phyloP scores from a whole-genome alignment of 805 yeast species.

The Candida ascalaphidarum region DNA sequence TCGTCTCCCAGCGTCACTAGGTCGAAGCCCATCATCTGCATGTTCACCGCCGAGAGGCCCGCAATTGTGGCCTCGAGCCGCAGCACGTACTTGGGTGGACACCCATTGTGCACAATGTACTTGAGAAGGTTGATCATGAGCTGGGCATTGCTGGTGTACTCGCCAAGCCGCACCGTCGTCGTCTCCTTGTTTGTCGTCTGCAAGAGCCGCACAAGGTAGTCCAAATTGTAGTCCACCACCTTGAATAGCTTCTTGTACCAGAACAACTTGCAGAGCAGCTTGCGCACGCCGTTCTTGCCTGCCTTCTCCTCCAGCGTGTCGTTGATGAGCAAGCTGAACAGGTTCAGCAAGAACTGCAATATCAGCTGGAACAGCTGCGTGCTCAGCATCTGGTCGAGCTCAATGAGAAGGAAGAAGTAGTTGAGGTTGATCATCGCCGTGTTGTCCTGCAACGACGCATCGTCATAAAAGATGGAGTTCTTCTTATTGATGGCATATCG shows the following conservation, averaged over 20 bases:
- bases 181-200: constrained; percentile 6
- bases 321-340: constrained; percentile 23
- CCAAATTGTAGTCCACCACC: constrained; percentile 21
- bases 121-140: constrained; percentile 16
- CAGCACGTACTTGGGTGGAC: no score
- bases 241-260: constrained; percentile 30
- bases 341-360: constrained; percentile 31
- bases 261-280: constrained; percentile 14
- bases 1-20: background rate
- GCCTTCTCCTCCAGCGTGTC: constrained; percentile 4
- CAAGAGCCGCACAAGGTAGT: constrained; percentile 10
- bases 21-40: background rate
- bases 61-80: background rate
- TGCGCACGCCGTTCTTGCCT: constrained; percentile 7
- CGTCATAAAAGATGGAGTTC: constrained; percentile 14
- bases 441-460: constrained; percentile 22
- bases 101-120: background rate
- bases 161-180: constrained; percentile 15
- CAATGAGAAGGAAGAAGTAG: constrained; percentile 30
- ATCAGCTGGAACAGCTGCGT: constrained; percentile 33
- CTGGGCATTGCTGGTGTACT: constrained; percentile 25
- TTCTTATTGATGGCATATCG: constrained; percentile 20
- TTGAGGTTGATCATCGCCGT: constrained; percentile 26
- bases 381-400: constrained; percentile 30
- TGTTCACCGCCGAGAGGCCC: background rate